phyloP scores from a whole-genome alignment of 1,139 yeast species.

The Geotrichum histeridarum region DNA sequence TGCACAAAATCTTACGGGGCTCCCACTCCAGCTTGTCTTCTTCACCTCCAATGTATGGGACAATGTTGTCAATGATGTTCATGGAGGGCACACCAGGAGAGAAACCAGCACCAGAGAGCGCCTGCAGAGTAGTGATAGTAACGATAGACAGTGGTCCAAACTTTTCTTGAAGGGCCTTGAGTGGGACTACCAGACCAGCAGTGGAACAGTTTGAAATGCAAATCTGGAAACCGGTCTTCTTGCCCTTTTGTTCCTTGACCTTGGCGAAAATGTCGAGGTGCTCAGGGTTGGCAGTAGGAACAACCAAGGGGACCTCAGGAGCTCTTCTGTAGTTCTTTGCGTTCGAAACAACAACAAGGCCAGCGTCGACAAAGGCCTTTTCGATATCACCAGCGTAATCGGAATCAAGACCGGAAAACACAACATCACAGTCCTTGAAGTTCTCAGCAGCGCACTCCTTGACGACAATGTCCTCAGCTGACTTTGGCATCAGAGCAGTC shows the following conservation, averaged over 20 bases:
- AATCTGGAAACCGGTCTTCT: conserved; percentile 72
- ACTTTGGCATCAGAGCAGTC: conserved; percentile 70
- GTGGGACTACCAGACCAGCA: conserved; percentile 95
- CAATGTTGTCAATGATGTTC: conserved; percentile 88
- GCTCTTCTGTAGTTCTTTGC: conserved; percentile 95
- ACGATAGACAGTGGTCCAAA: conserved; percentile 87
- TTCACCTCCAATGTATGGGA: conserved; percentile 93
- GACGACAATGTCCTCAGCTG: conserved; percentile 59
- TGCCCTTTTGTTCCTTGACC: conserved; percentile 38
- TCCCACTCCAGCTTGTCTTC: conserved; percentile 99
- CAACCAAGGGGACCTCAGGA: conserved; percentile 82
- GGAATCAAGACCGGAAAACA: conserved; percentile 90
- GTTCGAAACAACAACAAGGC: conserved; percentile 81
- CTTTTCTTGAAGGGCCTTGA: conserved; percentile 80
- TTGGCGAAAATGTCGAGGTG: conserved; percentile 74
- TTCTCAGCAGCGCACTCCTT: conserved; percentile 70
- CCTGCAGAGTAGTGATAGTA: conserved; percentile 91
- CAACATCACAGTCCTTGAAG: conserved; percentile 86
- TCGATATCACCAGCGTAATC: conserved; percentile 93
- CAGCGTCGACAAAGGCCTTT: conserved; percentile 70
- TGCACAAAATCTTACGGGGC: conserved; percentile 87
- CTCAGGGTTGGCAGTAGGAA: conserved; percentile 93
- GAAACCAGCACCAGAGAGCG: conserved; percentile 97
- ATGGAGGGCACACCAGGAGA: conserved; percentile 97
- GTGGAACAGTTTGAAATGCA: conserved; percentile 98